phyloP scores from a whole-genome alignment of 768 basidiomycete genomes.

The Pulveroboletus sp. region DNA sequence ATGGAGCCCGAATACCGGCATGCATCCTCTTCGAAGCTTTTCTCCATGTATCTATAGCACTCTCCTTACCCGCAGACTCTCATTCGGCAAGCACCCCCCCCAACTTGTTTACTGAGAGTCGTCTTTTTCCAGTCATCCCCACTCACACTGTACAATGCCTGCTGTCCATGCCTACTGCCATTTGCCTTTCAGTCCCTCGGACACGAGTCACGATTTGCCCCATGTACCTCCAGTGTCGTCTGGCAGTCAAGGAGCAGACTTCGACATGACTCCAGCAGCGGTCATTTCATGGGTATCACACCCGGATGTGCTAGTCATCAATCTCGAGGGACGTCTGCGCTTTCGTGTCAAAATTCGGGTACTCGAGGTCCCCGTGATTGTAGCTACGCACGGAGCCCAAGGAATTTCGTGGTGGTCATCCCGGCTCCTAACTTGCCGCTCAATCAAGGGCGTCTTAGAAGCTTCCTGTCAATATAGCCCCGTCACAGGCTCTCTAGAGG shows the following conservation, averaged over 20 bases:
- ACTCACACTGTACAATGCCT: constrained; percentile 19
- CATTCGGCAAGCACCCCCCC: neutral
- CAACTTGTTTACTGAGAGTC: constrained; percentile 31
- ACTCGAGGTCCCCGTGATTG: constrained; percentile 43
- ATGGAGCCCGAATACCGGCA: neutral
- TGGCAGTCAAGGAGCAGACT: constrained; percentile 6
- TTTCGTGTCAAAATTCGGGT: constrained; percentile 51
- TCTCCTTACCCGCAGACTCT: neutral
- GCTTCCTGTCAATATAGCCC: constrained; percentile 55
- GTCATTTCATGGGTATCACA: neutral
- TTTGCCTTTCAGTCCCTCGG: constrained; percentile 36
- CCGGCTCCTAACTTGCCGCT: constrained; percentile 57
- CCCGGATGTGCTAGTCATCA: constrained; percentile 23
- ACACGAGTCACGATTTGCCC: constrained; percentile 27
- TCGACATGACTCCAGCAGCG: constrained; percentile 6
- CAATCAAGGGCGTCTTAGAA: constrained; percentile 55
- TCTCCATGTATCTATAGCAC: neutral
- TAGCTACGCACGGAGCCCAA: constrained; percentile 34
- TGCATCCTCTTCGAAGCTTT: neutral
- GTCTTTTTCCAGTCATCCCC: constrained; percentile 37
- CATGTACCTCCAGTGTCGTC: neutral
- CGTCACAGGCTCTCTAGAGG: constrained; percentile 60
- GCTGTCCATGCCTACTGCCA: constrained; percentile 33
- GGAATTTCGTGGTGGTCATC: constrained; percentile 60
- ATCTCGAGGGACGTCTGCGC: constrained; percentile 43